A percentile compares a stretch with the other conserved stretches of the same genome.
These are phyloP conservation scores for Lentinula sp. DNA, from an alignment of 768 basidiomycete species.

Conservation along the genomic window DNA sequence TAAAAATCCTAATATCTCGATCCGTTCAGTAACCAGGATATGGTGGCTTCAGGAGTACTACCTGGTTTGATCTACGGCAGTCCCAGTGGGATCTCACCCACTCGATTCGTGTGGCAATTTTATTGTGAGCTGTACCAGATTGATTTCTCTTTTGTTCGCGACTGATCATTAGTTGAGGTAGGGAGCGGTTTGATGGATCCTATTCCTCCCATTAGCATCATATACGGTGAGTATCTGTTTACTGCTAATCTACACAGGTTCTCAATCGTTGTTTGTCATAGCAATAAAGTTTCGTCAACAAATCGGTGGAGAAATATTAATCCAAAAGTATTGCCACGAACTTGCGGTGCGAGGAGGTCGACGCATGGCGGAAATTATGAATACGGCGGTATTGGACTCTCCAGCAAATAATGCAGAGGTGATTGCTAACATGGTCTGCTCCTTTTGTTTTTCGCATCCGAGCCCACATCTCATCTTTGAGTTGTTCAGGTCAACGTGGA, in stretches of 20 bases:
- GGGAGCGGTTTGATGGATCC: conserved; percentile 56
- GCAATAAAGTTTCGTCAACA: conserved; percentile 75
- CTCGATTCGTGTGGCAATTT: conserved; percentile 36
- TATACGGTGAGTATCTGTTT: conserved; percentile 30
- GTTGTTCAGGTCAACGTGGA: conserved; percentile 31
- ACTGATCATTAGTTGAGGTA: conserved; percentile 13
- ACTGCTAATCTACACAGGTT: too few relatives aligned
- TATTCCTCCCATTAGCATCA: conserved; percentile 42
- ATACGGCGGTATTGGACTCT: conserved; percentile 61
- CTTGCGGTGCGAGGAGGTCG: conserved; percentile 67
- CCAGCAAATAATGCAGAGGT: conserved; percentile 36
- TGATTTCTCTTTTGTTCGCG: not conserved
- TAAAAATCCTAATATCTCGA: not conserved
- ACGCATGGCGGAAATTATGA: conserved; percentile 55
- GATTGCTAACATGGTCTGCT: conserved; percentile 66
- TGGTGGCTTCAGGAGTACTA: conserved; percentile 56
- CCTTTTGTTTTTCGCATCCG: not conserved
- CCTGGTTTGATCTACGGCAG: conserved; percentile 46
- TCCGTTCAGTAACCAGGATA: conserved; percentile 40
- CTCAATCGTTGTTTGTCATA: conserved; percentile 11
- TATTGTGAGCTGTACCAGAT: conserved; percentile 22
- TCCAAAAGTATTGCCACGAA: conserved; percentile 67
- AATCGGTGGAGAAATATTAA: conserved; percentile 77
- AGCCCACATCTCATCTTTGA: not conserved
- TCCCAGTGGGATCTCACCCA: conserved; percentile 20